phyloP scores from a whole-genome alignment of 2,329 filamentous ascomycete species.

The Harringtonia aguacate region DNA sequence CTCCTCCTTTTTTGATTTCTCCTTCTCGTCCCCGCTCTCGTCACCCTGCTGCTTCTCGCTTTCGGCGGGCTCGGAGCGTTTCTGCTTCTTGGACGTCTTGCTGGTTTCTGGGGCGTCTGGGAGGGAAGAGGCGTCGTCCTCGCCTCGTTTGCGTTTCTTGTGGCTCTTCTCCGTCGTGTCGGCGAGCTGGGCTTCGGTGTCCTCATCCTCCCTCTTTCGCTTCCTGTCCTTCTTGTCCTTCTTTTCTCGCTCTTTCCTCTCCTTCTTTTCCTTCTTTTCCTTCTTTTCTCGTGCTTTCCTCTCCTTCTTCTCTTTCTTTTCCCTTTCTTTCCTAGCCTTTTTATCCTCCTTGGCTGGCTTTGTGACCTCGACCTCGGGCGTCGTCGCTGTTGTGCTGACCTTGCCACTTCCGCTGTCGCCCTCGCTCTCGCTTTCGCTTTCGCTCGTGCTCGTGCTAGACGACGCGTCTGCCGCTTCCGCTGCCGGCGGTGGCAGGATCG shows the following conservation, averaged over 20 bases:
- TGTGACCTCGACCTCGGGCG: constrained; percentile 20
- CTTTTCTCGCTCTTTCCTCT: constrained; percentile 26
- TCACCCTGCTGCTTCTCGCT: too few species aligned
- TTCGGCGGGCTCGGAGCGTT: too few species aligned
- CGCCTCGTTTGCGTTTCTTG: too few species aligned
- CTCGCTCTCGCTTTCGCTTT: neutral
- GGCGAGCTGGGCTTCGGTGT: constrained; percentile 2
- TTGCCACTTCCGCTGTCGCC: too few species aligned
- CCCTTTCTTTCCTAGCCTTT: constrained; percentile 9
- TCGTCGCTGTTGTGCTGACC: constrained; percentile 14
- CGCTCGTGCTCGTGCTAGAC: constrained; percentile 10
- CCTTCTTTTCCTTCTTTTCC: neutral
- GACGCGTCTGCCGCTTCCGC: constrained; percentile 14
- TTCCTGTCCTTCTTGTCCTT: constrained; percentile 17
- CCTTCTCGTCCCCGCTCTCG: constrained; percentile 16
- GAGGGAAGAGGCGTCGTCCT: too few species aligned
- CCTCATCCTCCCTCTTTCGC: constrained; percentile 17
- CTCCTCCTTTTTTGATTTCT: constrained; percentile 23
- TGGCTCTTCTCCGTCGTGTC: neutral
- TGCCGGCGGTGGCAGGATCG: constrained; percentile 41
- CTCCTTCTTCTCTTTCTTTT: constrained; percentile 1
- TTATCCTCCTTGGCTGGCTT: constrained; percentile 18
- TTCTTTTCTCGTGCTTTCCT: constrained; percentile 12
- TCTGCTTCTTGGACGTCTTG: too few species aligned
- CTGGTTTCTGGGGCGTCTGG: too few species aligned